phyloP scores from a whole-genome alignment of 257 asterid genomes.

The Scutellaria barbata region DNA sequence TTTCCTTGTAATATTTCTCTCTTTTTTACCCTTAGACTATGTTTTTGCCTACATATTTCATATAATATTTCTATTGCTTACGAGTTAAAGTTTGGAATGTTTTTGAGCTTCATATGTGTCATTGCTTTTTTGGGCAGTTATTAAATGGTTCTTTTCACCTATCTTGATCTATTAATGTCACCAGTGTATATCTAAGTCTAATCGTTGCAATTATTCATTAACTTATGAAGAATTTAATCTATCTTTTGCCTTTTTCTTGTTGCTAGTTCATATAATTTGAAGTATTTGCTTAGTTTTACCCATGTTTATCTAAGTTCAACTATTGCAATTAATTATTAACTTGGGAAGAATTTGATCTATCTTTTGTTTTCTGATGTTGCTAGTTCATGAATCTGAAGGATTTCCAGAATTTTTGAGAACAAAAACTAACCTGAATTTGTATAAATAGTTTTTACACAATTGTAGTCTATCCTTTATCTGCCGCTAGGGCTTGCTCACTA shows the following conservation, averaged over 20 bases:
- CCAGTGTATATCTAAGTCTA: too few species aligned
- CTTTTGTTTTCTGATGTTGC: not conserved
- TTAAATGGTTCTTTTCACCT: too few species aligned
- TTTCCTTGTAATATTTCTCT: not conserved
- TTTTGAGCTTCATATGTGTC: not conserved
- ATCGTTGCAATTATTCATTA: too few species aligned
- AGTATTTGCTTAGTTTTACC: not conserved
- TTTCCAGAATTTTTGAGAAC: not conserved
- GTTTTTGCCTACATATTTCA: not conserved
- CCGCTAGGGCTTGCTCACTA: not conserved
- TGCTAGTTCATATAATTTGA: not conserved
- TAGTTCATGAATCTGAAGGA: not conserved
- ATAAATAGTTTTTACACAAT: not conserved
- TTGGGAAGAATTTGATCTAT: not conserved
- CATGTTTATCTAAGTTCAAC: not conserved
- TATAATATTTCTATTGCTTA: constrained; percentile 5
- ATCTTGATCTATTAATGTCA: too few species aligned
- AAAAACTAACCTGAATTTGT: not conserved
- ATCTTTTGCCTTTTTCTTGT: not conserved
- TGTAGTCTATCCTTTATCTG: not conserved
- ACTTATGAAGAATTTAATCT: too few species aligned
- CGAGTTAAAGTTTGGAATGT: not conserved
- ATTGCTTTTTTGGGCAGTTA: not conserved
- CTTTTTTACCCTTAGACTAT: constrained; percentile 2
- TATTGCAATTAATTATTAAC: not conserved